Base-by-base conservation (phyloP, 2,329 filamentous ascomycete species). In the Alternaria arborescens region DNA sequence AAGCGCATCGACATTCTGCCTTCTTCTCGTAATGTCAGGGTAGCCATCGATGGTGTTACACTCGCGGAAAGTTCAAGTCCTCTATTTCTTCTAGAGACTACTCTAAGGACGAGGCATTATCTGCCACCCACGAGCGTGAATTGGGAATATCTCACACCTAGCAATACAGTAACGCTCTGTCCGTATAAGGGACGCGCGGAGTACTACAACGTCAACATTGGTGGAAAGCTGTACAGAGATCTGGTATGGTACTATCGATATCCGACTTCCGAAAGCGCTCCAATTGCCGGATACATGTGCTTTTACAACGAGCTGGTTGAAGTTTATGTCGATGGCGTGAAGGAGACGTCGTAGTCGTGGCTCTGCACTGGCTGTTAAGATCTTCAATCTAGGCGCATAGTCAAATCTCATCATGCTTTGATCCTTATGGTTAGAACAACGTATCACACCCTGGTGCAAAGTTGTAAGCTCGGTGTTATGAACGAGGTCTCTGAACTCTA, bases 271-370 rank as follows among this genome's bases (percentile, higher is more conserved):
- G 89, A 91, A 75, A 85, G 85, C 56, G 83, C 81, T 2, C 76
- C 74, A 2, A 80, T 91, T 60, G 84, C 84, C 1, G 87, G 87
- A 2, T 71, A 82, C 47, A 47, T 89, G 53, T 90, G 87, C 69
- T 91, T 90, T 61, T 90, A 90, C 64, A 89, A 90, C 63, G 89
- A 91, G 72, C 88, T 87, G 75, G 86, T 91, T 1, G 86, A 89
- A 61, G 82, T 90, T n/a, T 78, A 81, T 57, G 65, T 89, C 6
- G 86, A 87, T 61, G 87, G 87, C 1, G 70, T 78, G n/a, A 78
- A 78, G 55, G 73, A 79, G 60, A 50, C 73, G 55, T 46, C 42
- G 26, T 64, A 40, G 28, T 18, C 8, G 20, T 20, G 34, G 32
- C 14, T 38, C 18, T 47, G 18, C 18, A 47, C 11, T 26, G 28